Percentiles rank a stretch among this genome's conserved stretches.
These are phyloP conservation scores for Aspergillus viridinutans DNA, from an alignment of 2,329 filamentous ascomycete genomes.

Conservation along the genomic window DNA sequence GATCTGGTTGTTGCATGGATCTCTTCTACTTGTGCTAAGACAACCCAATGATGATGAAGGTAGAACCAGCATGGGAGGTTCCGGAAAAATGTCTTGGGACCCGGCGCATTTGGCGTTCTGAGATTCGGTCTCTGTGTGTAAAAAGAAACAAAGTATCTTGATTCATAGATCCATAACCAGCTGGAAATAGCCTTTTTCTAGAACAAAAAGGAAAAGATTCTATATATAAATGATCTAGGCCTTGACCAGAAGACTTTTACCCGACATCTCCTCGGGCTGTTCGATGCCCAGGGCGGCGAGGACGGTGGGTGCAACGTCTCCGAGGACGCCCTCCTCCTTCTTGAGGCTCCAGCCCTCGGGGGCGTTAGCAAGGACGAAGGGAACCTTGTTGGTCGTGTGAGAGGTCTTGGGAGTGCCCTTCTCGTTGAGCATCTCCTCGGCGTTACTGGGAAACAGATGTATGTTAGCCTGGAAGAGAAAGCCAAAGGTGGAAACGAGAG, in stretches of 20 bases:
- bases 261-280: slow-evolving; percentile 89
- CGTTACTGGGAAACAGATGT: slow-evolving; percentile 56
- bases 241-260: slow-evolving; percentile 77
- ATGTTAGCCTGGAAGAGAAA: slow-evolving; percentile 15
- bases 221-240: slow-evolving; percentile 27
- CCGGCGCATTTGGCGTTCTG: slow-evolving; percentile 26
- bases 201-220: slow-evolving; percentile 6
- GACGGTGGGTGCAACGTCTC: slow-evolving; percentile 94
- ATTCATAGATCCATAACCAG: slow-evolving; percentile 22
- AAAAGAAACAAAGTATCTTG: background rate
- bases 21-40: slow-evolving; percentile 4
- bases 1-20: background rate
- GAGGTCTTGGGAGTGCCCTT: slow-evolving; percentile 97
- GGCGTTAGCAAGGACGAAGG: slow-evolving; percentile 96
- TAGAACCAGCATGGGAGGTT: slow-evolving; percentile 8
- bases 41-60: slow-evolving; percentile 16
- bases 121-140: slow-evolving; percentile 9
- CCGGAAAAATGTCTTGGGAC: slow-evolving; percentile 18
- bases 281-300: slow-evolving; percentile 86
- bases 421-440: slow-evolving; percentile 97
- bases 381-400: slow-evolving; percentile 96
- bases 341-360: slow-evolving; percentile 83
- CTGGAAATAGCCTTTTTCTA: slow-evolving; percentile 15
- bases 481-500: background rate
- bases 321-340: slow-evolving; percentile 82